These are phyloP conservation scores for Noccaea caerulescens DNA, from an alignment of 345 rosid species.

Conservation along the genomic window DNA sequence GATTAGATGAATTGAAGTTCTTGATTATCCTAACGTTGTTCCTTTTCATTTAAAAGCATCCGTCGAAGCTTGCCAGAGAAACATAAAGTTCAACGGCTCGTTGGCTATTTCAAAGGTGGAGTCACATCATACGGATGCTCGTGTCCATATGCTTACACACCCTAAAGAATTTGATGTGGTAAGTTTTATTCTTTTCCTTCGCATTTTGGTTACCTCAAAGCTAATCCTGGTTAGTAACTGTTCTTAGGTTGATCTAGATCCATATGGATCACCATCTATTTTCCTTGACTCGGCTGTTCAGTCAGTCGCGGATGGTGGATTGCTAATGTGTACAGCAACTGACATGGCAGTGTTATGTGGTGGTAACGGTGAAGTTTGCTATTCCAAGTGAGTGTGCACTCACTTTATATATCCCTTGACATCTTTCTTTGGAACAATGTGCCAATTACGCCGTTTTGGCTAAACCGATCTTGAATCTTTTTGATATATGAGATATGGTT, in stretches of 20 bases:
- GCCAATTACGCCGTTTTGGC: constrained; percentile 7
- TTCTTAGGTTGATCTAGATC: constrained; percentile 97
- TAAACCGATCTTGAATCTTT: constrained; percentile 27
- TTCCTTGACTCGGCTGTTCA: constrained; percentile 97
- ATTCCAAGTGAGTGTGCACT: constrained; percentile 92
- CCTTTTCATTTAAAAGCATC: constrained; percentile 53
- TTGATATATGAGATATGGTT: constrained; percentile 71
- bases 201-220: background rate
- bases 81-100: constrained; percentile 87
- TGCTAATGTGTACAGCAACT: constrained; percentile 97
- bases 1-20: background rate
- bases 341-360: constrained; percentile 99
- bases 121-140: constrained; percentile 94
- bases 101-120: constrained; percentile 88
- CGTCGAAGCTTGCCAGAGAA: constrained; percentile 90
- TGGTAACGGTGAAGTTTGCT: constrained; percentile 96
- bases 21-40: background rate
- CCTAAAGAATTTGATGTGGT: constrained; percentile 97
- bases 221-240: constrained; percentile 14
- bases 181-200: constrained; percentile 21
- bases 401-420: background rate
- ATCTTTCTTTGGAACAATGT: constrained; percentile 16
- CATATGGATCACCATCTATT: constrained; percentile 96
- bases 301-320: constrained; percentile 88
- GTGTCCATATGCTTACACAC: constrained; percentile 91